Evolutionary conservation across 2,329 filamentous ascomycete species (phyloP).

Genomic region (Amauroascus verrucosus): DNA sequence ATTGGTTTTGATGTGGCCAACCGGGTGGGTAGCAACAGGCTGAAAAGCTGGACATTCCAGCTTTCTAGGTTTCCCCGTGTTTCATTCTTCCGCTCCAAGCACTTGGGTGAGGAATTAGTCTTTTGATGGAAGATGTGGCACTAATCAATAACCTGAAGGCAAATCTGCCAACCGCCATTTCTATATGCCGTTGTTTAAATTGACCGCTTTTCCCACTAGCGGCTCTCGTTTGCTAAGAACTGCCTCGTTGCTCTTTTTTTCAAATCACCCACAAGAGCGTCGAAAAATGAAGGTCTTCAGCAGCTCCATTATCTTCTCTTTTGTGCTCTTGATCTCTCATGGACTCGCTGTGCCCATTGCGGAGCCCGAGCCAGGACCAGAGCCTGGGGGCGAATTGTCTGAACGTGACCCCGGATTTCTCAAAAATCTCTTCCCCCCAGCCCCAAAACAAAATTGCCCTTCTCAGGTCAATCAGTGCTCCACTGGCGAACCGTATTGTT

Average conservation of each 20-base stretch:
- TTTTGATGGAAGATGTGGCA: neutral
- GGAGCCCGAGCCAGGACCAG: slow-evolving; percentile 6
- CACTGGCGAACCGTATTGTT: slow-evolving; percentile 13
- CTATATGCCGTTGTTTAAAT: slow-evolving; percentile 4
- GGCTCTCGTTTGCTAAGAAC: neutral
- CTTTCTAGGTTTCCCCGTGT: neutral
- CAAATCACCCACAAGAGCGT: neutral
- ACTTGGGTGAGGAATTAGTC: neutral
- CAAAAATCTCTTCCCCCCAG: neutral
- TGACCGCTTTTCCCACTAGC: slow-evolving; percentile 7
- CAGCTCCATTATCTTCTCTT: slow-evolving; percentile 11
- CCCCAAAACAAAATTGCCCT: slow-evolving; percentile 5
- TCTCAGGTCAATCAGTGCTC: slow-evolving; percentile 12
- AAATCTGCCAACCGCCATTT: neutral
- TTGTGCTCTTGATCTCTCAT: slow-evolving; percentile 12
- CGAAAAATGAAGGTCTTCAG: slow-evolving; percentile 13
- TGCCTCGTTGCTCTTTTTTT: neutral
- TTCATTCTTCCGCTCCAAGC: neutral
- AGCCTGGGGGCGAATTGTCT: slow-evolving; percentile 1
- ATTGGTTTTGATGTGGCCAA: neutral
- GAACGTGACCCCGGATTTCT: neutral
- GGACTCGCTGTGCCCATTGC: slow-evolving; percentile 14
- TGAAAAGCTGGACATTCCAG: neutral
- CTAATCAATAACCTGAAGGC: neutral
- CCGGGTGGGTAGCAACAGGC: neutral